A percentile compares a stretch with the other conserved stretches of the same genome.
phyloP scores from a whole-genome alignment of 371 early-diverging fungal genomes.

The Mucor sp. region DNA sequence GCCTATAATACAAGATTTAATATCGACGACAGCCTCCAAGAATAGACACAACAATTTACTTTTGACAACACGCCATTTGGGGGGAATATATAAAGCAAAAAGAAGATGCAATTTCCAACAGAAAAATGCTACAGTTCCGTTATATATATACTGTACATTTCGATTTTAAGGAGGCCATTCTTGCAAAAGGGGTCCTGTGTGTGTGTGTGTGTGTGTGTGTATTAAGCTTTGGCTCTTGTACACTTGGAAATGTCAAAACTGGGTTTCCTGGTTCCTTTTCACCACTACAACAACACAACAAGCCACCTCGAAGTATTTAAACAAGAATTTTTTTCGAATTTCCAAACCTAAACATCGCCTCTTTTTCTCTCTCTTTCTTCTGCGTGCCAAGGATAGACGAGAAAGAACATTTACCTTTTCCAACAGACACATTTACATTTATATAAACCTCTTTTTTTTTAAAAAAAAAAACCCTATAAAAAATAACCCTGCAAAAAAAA shows the following conservation, averaged over 20 bases:
- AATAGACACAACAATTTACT: no score
- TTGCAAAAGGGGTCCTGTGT: not conserved
- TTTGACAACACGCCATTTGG: slow-evolving; percentile 48
- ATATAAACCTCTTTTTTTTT: not conserved
- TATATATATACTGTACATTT: not conserved
- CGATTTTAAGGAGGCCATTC: not conserved
- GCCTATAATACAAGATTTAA: slow-evolving; percentile 25
- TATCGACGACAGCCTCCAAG: no score
- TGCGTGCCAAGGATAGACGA: not conserved
- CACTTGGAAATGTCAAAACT: not conserved
- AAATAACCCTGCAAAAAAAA: not conserved
- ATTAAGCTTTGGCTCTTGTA: not conserved
- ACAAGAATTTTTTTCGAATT: slow-evolving; percentile 4
- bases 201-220: not conserved
- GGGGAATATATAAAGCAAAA: not conserved
- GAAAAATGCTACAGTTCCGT: not conserved
- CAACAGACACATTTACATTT: no score
- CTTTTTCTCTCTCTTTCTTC: slow-evolving; percentile 1
- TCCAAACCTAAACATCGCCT: not conserved
- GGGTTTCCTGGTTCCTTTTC: not conserved
- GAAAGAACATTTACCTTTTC: not conserved
- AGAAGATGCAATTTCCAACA: not conserved
- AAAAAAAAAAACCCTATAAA: not conserved
- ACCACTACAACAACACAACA: not conserved
- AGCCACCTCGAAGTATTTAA: slow-evolving; percentile 5